phyloP scores from a whole-genome alignment of 202 grass and related monocot genomes.

The Zizania palustris region DNA sequence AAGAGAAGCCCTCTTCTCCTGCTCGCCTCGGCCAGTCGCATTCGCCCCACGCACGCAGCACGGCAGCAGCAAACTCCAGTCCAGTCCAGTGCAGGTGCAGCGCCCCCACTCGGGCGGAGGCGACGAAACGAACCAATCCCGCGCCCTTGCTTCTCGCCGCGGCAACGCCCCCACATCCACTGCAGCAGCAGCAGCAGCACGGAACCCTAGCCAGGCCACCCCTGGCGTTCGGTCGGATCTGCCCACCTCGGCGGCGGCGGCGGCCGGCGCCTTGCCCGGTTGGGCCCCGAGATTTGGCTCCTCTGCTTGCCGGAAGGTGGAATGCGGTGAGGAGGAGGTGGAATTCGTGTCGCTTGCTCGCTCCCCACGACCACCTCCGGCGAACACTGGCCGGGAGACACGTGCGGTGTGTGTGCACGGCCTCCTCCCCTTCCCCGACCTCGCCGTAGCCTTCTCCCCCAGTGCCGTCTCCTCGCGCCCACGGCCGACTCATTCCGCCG shows the following conservation, averaged over 20 bases:
- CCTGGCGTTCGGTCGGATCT: neutral
- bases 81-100: neutral
- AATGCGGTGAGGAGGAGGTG: neutral
- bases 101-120: neutral
- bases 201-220: neutral
- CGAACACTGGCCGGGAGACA: no score
- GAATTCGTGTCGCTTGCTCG: neutral
- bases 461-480: neutral
- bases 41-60: neutral
- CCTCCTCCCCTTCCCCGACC: no score
- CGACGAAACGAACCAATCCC: neutral
- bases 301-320: neutral
- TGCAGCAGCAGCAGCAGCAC: neutral
- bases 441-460: no score
- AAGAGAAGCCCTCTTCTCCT: neutral
- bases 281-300: neutral
- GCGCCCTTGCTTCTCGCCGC: conserved; percentile 14
- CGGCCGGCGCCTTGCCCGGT: neutral
- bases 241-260: neutral
- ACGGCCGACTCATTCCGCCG: neutral
- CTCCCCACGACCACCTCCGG: neutral
- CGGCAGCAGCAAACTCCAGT: neutral
- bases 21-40: neutral
- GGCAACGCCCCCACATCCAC: neutral
- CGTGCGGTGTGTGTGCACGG: no score